Base-by-base conservation (phyloP, 2,329 filamentous ascomycete species). In the Aspergillus versicolor region DNA sequence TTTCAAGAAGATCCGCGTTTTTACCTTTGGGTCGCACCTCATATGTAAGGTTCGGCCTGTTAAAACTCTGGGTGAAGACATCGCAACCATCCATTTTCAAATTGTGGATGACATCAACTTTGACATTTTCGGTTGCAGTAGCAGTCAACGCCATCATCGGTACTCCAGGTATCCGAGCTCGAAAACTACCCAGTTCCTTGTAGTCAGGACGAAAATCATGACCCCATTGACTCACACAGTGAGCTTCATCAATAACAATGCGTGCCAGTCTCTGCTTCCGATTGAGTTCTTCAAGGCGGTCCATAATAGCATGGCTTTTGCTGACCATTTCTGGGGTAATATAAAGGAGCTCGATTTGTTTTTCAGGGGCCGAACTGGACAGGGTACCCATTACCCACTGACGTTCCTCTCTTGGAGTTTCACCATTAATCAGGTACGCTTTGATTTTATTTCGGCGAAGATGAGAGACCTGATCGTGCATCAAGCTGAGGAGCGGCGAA, bases 201-300 rank as follows among this genome's bases (percentile, higher is more conserved):
- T 99, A 99, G 71, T 97, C 93, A 0, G 92, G 93, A 45, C 95
- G 86, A 71, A 99, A 99, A 73, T 99, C 94, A 66, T 99, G 94
- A 1, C 94, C 94, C 94, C 94, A 99, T 79, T 99, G 92, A 73
- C 94, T 97, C 24, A 99, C 93, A 73, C 94, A 99, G 73, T 99
- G 94, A n/a, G 94, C 94, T 76, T 99, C 95, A 65, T 99, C 94
- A 61, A 99, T 96, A 52, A 99, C 94, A 48, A 99, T 85, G 24
- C 94, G 86, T 15, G 95, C 93, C 52, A 99, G 84, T 65, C 88
- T 90, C 3, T 82, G 79, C 50, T 85, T 85, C 13, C 75, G 74
- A 71, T 96, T 83, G n/a, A 99, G 79, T 2, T 79, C 80, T 51
- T 84, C 77, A 61, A 99, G 81, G 3, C 81, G 83, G 51, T 80